Conservation (phyloP, 1,139 yeast genomes). For the Arxiozyma bovina region DNA sequence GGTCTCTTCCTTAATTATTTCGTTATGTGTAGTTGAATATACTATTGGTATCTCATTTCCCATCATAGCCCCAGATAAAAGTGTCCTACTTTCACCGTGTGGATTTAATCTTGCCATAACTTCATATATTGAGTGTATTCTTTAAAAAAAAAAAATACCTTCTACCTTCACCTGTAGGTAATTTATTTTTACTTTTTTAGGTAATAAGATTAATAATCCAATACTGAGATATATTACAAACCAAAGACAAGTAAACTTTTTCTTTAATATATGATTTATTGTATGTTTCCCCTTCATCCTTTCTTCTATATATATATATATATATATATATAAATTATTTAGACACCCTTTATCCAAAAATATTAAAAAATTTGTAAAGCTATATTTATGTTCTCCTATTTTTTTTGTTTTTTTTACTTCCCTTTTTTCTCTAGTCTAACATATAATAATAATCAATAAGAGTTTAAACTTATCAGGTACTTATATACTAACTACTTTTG, state of each 20-base stretch:
- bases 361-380: too few species aligned
- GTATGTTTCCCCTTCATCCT: not conserved
- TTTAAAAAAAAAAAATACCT: too few species aligned
- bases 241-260: too few species aligned
- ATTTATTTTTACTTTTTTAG: too few species aligned
- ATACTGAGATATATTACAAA: not conserved
- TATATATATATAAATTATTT: not conserved
- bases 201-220: not conserved
- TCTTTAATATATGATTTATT: not conserved
- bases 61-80: conserved; percentile 12
- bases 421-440: not conserved
- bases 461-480: too few species aligned
- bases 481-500: too few species aligned
- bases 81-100: not conserved
- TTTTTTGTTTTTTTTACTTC: not conserved
- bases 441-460: too few species aligned
- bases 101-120: not conserved
- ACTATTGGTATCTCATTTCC: conserved; percentile 21
- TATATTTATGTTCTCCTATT: not conserved
- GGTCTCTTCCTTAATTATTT: not conserved
- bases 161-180: not conserved
- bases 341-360: not conserved
- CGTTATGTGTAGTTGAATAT: conserved; percentile 12
- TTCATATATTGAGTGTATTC: too few species aligned
- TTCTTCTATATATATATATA: not conserved